Conservation (phyloP, 345 rosid species). For the Viola odorata region DNA sequence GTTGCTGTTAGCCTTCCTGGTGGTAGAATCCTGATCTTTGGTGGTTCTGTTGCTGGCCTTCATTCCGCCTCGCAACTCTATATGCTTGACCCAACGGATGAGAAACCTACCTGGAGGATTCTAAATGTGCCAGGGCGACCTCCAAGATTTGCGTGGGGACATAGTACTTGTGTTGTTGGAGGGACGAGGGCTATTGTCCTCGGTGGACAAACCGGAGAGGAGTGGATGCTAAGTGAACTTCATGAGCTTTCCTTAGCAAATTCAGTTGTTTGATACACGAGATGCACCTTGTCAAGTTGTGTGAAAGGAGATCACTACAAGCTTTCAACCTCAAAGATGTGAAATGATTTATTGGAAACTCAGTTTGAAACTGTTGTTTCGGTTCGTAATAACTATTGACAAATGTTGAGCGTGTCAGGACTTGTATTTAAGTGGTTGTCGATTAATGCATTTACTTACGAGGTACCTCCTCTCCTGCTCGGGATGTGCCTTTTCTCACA, state of each 20-base stretch:
- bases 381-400: constrained; percentile 18
- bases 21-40: constrained; percentile 76
- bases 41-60: constrained; percentile 86
- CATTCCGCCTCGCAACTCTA: constrained; percentile 90
- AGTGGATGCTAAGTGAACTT: constrained; percentile 88
- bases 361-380: constrained; percentile 13
- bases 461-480: constrained; percentile 25
- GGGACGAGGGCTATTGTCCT: constrained; percentile 84
- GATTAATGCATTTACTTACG: constrained; percentile 23
- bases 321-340: constrained; percentile 10
- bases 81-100: constrained; percentile 80
- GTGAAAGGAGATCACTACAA: constrained; percentile 4
- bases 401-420: constrained; percentile 21
- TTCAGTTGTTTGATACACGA: constrained; percentile 36
- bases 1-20: constrained; percentile 79
- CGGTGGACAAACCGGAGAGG: constrained; percentile 90
- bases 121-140: constrained; percentile 78
- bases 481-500: constrained; percentile 18
- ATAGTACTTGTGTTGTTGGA: constrained; percentile 86
- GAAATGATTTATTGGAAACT: constrained; percentile 13
- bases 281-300: not conserved
- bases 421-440: constrained; percentile 21
- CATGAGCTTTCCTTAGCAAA: constrained; percentile 74
- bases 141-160: constrained; percentile 92
- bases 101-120: constrained; percentile 85